Evolutionary conservation across 208 protist genomes (phyloP), one percentile per base, ranked within the genome.

Genomic region (Naegleria fowleri): DNA sequence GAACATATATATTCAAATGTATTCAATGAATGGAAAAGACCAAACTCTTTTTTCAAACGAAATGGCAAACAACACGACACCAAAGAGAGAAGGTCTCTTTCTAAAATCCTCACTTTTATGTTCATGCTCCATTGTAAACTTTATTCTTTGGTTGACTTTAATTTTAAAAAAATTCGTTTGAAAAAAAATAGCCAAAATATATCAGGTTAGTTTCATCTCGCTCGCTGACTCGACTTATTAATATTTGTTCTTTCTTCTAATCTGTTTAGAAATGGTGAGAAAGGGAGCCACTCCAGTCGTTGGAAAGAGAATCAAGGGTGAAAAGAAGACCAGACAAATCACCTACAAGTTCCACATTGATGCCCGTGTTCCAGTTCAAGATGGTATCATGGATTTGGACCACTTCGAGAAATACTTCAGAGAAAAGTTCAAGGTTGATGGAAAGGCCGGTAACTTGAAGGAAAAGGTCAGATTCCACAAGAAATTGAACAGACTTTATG

Each of bases 401-500:
- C 93, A 97, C 43, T 94, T 97, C 52, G 83, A 40, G 43, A 9
- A 98, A 95, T 99, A 97, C 97, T 96, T 99, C 90, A 94, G 96
- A 90, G 96, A 98, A 91, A 97, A 97, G 94, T 96, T 98, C 92
- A 99, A 99, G 97, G 97, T 99, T n/a, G 96, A 98, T 92, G 98
- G 98, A 92, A 99, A 99, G 95, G 97, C 97, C 91, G 97, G 97
- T 91, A 98, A 99, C 95, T 96, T 99, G 79, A 96, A 96, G 75
- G 95, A 98, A 89, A 96, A 96, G 93, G 97, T 99, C 58, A 94
- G 93, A 43, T 92, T 98, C 91, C 91, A 93, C 88, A 94, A 96
- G 92, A 96, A 97, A 36, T 95, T 98, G 92, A 97, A 96, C 93
- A 96, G 97, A 92, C 95, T 99, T 83, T 95, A 94, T 87, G 94